Percentiles rank a stretch among this genome's conserved stretches.
Conservation (phyloP, 768 basidiomycete genomes). For the Cystobasidium tubakii region DNA sequence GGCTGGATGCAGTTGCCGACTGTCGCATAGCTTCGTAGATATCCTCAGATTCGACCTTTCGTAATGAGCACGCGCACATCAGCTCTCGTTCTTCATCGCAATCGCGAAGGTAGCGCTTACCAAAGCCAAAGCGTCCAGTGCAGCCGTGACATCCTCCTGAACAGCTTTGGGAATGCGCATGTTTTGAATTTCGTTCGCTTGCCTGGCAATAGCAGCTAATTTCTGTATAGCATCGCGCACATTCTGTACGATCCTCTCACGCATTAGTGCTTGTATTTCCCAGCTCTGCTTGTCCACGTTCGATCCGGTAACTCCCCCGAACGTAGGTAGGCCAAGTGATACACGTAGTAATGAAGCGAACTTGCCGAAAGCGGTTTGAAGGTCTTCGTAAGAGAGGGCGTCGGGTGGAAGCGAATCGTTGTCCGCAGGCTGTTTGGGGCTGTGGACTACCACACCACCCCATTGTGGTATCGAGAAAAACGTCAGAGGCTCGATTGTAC, state of each 20-base stretch:
- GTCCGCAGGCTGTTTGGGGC: not conserved
- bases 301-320: slow-evolving; percentile 55
- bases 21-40: slow-evolving; percentile 53
- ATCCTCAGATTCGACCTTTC: not conserved
- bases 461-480: slow-evolving; percentile 17
- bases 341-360: slow-evolving; percentile 68
- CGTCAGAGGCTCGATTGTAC: slow-evolving; percentile 48
- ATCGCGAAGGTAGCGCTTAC: slow-evolving; percentile 55
- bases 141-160: slow-evolving; percentile 62
- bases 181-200: slow-evolving; percentile 77
- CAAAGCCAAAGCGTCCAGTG: slow-evolving; percentile 66
- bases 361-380: slow-evolving; percentile 58
- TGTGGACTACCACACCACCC: not conserved
- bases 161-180: slow-evolving; percentile 86
- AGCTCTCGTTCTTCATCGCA: too few species aligned
- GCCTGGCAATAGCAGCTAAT: slow-evolving; percentile 69
- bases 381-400: slow-evolving; percentile 49
- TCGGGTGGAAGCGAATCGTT: not conserved
- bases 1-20: slow-evolving; percentile 61
- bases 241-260: slow-evolving; percentile 66
- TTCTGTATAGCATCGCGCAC: slow-evolving; percentile 64
- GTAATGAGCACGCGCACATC: not conserved
- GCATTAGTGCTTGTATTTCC: slow-evolving; percentile 74
- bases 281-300: slow-evolving; percentile 55
- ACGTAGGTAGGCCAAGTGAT: slow-evolving; percentile 70